Conservation (phyloP, 2,329 filamentous ascomycete species). For the Fusarium sulawesiense region DNA sequence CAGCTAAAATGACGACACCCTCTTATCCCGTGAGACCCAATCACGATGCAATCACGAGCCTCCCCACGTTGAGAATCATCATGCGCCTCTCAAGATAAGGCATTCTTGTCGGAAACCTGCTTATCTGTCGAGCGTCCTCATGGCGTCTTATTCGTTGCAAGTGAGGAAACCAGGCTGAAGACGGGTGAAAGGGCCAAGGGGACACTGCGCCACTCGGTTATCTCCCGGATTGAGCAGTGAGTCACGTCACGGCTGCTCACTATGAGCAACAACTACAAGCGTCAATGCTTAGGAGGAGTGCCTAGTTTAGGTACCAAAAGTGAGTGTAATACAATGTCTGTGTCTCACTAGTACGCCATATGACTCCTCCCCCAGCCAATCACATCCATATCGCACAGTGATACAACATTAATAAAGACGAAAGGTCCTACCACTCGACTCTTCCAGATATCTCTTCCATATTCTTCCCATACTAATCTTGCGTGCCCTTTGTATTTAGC, state of each 20-base stretch:
- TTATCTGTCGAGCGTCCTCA: slow-evolving; percentile 9
- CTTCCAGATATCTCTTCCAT: slow-evolving; percentile 40
- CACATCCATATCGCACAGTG: slow-evolving; percentile 37
- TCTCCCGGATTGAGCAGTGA: slow-evolving; percentile 36
- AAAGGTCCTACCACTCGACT: slow-evolving; percentile 10
- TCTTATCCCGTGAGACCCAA: slow-evolving; percentile 15
- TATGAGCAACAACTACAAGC: neutral
- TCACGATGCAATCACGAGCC: neutral
- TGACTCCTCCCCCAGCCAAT: slow-evolving; percentile 45
- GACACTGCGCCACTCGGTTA: slow-evolving; percentile 33
- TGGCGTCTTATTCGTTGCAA: slow-evolving; percentile 4
- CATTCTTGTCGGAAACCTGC: slow-evolving; percentile 12
- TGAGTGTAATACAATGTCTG: slow-evolving; percentile 9
- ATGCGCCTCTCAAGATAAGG: slow-evolving; percentile 40
- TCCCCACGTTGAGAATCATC: slow-evolving; percentile 10
- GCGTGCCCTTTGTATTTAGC: slow-evolving; percentile 40
- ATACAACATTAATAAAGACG: slow-evolving; percentile 38
- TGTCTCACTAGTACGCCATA: slow-evolving; percentile 36
- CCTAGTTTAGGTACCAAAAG: slow-evolving; percentile 13
- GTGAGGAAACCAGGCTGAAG: neutral
- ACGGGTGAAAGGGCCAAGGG: neutral
- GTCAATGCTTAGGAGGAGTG: neutral
- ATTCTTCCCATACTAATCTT: slow-evolving; percentile 18
- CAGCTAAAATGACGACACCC: slow-evolving; percentile 37
- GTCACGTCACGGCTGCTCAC: slow-evolving; percentile 28